phyloP scores from a whole-genome alignment of 352 stramenopile species.

The Phytopythium cucurbitacearum region DNA sequence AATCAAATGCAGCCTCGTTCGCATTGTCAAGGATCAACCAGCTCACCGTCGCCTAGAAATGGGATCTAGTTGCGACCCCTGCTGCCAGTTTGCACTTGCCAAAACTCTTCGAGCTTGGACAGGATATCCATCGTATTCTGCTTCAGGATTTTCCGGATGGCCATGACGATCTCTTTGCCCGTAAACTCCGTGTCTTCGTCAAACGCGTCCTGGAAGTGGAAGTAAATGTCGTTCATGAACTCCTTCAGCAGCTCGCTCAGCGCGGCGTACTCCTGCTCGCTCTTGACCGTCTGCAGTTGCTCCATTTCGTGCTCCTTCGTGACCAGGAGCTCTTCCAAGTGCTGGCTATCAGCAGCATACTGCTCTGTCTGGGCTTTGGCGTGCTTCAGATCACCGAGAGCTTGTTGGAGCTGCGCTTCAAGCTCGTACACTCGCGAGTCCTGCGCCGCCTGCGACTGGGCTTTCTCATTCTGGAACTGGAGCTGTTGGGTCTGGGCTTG shows the following conservation, averaged over 20 bases:
- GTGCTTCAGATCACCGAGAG: constrained; percentile 24
- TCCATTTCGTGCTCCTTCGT: constrained; percentile 48
- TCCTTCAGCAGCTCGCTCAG: constrained; percentile 75
- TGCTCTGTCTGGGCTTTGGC: constrained; percentile 48
- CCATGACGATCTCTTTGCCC: constrained; percentile 78
- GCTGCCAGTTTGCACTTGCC: constrained; percentile 41
- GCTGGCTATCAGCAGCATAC: constrained; percentile 29
- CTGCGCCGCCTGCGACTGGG: constrained; percentile 35
- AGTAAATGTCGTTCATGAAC: constrained; percentile 88
- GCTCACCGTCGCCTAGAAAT: not conserved
- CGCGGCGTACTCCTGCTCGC: constrained; percentile 48
- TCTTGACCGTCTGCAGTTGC: constrained; percentile 36
- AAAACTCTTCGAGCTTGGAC: constrained; percentile 67
- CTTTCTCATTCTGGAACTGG: constrained; percentile 60
- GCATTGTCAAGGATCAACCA: not conserved
- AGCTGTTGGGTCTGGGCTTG: constrained; percentile 41
- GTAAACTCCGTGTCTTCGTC: constrained; percentile 82
- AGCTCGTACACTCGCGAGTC: constrained; percentile 48
- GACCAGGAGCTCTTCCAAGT: constrained; percentile 45
- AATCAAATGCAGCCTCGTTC: not conserved
- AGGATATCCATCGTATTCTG: constrained; percentile 82
- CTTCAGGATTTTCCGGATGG: constrained; percentile 80
- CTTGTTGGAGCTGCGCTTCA: constrained; percentile 42
- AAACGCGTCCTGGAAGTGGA: constrained; percentile 81
- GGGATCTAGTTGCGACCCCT: not conserved